These are phyloP conservation scores for Iberis amara DNA, from an alignment of 441 rosid genomes.

Conservation along the genomic window DNA sequence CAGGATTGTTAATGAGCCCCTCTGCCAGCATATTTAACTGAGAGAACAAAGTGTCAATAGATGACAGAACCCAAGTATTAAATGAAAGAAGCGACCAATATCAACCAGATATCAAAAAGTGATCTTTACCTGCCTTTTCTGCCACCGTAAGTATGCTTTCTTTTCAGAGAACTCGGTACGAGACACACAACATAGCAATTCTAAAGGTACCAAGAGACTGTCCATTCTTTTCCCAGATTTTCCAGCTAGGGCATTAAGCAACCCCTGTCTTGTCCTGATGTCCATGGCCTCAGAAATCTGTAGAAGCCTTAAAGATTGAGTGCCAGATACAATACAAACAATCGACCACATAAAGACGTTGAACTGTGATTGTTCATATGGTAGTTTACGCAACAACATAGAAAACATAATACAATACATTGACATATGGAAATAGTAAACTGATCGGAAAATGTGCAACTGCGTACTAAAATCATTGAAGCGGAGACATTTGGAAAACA, in stretches of 20 bases:
- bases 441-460: slow-evolving; percentile 8
- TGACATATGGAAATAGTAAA: slow-evolving; percentile 3
- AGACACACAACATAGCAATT: slow-evolving; percentile 81
- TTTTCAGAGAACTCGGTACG: slow-evolving; percentile 95
- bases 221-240: slow-evolving; percentile 97
- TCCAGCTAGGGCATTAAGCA: slow-evolving; percentile 83
- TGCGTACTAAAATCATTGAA: slow-evolving; percentile 8
- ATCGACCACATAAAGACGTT: slow-evolving; percentile 3
- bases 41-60: slow-evolving; percentile 28
- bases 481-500: slow-evolving; percentile 8
- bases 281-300: slow-evolving; percentile 98
- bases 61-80: slow-evolving; percentile 21
- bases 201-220: slow-evolving; percentile 78
- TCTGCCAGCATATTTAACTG: slow-evolving; percentile 94
- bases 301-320: slow-evolving; percentile 25
- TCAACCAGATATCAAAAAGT: slow-evolving; percentile 23
- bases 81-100: slow-evolving; percentile 20
- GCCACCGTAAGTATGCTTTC: slow-evolving; percentile 95
- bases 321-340: slow-evolving; percentile 18
- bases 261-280: slow-evolving; percentile 87
- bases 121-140: slow-evolving; percentile 92
- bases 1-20: slow-evolving; percentile 88
- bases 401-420: slow-evolving; percentile 17
- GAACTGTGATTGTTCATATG: slow-evolving; percentile 6
- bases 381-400: slow-evolving; percentile 6